Percentiles rank a stretch among this genome's conserved stretches.
phyloP scores from a whole-genome alignment of 1,284 basidiomycete genomes.

The Violaceomyces palustris region DNA sequence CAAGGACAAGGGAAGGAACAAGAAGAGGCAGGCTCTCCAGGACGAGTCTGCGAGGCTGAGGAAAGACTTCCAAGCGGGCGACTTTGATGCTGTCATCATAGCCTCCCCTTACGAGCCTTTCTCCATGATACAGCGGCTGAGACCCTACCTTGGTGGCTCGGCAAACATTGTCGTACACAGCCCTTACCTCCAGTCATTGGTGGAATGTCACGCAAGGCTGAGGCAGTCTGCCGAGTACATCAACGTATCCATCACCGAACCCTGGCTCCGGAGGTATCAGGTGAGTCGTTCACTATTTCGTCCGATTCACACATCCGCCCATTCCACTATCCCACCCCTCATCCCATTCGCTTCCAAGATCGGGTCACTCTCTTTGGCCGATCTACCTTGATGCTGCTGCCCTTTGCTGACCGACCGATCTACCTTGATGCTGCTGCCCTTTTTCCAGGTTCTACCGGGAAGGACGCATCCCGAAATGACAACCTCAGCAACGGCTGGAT shows the following conservation, averaged over 20 bases:
- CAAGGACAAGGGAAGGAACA: constrained; percentile 21
- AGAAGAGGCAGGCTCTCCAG: constrained; percentile 27
- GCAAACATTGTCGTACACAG: constrained; percentile 80
- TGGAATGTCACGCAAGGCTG: constrained; percentile 70
- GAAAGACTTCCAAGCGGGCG: constrained; percentile 76
- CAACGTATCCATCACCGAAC: constrained; percentile 75
- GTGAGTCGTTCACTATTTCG: neutral
- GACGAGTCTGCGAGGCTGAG: constrained; percentile 56
- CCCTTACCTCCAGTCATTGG: constrained; percentile 68
- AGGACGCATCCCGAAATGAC: constrained; percentile 94
- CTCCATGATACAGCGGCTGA: constrained; percentile 71
- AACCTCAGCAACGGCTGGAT: constrained; percentile 82
- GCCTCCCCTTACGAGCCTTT: constrained; percentile 81
- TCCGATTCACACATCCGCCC: no score
- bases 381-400: neutral
- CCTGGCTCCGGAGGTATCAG: constrained; percentile 86
- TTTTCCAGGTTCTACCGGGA: constrained; percentile 69
- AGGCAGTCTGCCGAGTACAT: constrained; percentile 67
- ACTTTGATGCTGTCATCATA: constrained; percentile 62
- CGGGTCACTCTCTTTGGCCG: neutral
- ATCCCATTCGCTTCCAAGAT: no score
- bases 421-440: neutral
- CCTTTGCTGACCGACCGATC: neutral
- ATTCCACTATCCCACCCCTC: no score
- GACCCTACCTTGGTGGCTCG: constrained; percentile 75